A percentile compares a stretch with the other conserved stretches of the same genome.
These are phyloP conservation scores for Apostasia ramifera DNA, from an alignment of 106 monocot genomes.

Conservation along the genomic window DNA sequence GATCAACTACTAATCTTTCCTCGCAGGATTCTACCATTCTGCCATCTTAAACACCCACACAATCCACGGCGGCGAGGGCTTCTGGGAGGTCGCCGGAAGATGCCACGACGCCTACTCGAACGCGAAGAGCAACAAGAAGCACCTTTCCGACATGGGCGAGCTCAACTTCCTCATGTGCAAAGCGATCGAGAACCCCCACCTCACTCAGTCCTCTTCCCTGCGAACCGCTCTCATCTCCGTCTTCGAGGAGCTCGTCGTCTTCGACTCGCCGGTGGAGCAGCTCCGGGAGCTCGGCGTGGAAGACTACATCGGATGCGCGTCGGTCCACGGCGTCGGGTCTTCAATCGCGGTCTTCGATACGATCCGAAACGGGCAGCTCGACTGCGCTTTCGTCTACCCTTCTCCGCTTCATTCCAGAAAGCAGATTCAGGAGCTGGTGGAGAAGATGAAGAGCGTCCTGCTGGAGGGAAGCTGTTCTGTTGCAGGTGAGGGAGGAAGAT, in stretches of 20 bases:
- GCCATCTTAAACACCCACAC: constrained; percentile 60
- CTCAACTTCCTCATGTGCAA: constrained; percentile 86
- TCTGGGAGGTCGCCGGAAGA: constrained; percentile 68
- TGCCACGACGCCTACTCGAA: constrained; percentile 47
- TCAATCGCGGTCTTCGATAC: constrained; percentile 79
- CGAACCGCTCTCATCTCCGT: constrained; percentile 72
- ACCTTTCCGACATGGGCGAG: constrained; percentile 66
- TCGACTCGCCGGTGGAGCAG: constrained; percentile 9
- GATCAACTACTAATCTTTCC: background rate
- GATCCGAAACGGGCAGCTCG: constrained; percentile 50
- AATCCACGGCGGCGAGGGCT: constrained; percentile 39
- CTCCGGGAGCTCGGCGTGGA: constrained; percentile 34
- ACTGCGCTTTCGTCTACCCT: constrained; percentile 59
- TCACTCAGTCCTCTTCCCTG: constrained; percentile 62
- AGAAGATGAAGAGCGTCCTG: constrained; percentile 48
- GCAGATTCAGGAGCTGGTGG: constrained; percentile 45
- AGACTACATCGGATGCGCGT: constrained; percentile 67
- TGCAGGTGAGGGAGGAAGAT: background rate
- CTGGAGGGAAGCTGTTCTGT: constrained; percentile 14
- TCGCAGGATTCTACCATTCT: constrained; percentile 81
- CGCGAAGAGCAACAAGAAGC: constrained; percentile 52
- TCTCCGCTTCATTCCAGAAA: constrained; percentile 78
- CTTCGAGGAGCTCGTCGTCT: constrained; percentile 56
- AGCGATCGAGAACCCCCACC: constrained; percentile 75
- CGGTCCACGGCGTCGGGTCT: constrained; percentile 69